A percentile compares a stretch with the other conserved stretches of the same genome.
phyloP scores from a whole-genome alignment of 2,329 filamentous ascomycete genomes.

The Calcarisporium arbuscula region DNA sequence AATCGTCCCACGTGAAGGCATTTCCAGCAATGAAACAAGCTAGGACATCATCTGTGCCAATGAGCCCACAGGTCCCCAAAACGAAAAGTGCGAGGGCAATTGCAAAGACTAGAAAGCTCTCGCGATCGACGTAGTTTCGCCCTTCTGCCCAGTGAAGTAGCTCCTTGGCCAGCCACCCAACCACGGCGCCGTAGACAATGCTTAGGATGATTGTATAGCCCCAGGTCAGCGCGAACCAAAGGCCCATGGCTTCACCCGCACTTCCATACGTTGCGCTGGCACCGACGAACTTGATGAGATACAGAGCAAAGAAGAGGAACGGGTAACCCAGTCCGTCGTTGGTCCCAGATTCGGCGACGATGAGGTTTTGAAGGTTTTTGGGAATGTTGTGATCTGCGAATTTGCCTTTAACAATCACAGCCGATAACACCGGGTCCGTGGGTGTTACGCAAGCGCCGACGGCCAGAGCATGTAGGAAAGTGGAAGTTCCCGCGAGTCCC shows the following conservation, averaged over 20 bases:
- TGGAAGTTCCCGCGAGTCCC: slow-evolving; percentile 64
- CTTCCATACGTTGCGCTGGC: slow-evolving; percentile 54
- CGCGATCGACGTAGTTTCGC: slow-evolving; percentile 73
- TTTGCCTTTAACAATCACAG: slow-evolving; percentile 87
- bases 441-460: slow-evolving; percentile 86
- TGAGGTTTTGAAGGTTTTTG: slow-evolving; percentile 71
- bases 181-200: slow-evolving; percentile 65
- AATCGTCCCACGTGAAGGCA: slow-evolving; percentile 86
- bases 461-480: slow-evolving; percentile 71
- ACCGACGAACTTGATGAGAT: slow-evolving; percentile 70
- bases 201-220: slow-evolving; percentile 77
- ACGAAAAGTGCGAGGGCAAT: slow-evolving; percentile 83
- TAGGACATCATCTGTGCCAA: slow-evolving; percentile 83
- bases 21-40: slow-evolving; percentile 93
- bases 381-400: slow-evolving; percentile 91
- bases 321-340: slow-evolving; percentile 89
- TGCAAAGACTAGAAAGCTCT: slow-evolving; percentile 83
- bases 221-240: slow-evolving; percentile 85
- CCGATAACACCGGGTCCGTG: slow-evolving; percentile 81
- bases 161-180: slow-evolving; percentile 78
- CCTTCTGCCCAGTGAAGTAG: slow-evolving; percentile 80
- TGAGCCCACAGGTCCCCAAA: slow-evolving; percentile 76
- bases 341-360: slow-evolving; percentile 75
- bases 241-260: slow-evolving; percentile 58
- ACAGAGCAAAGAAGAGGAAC: slow-evolving; percentile 79